Base-by-base conservation (phyloP, 371 early-diverging fungal genomes). In the Aphelidium insulamus region DNA sequence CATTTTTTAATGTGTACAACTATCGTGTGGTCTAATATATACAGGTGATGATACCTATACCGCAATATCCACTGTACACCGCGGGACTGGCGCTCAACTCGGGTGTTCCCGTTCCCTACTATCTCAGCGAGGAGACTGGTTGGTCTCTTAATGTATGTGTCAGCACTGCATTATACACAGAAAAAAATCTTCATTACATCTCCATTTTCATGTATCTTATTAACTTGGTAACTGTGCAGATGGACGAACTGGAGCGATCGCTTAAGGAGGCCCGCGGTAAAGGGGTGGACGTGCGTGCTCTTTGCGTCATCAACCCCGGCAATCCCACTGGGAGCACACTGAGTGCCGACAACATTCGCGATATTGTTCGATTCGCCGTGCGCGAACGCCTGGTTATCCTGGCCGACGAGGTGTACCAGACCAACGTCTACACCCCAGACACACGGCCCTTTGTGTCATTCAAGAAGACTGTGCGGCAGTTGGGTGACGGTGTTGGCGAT, bases 351-450 rank as follows among this genome's bases (percentile, higher is more conserved):
- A 81, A 82, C 47, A 87, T 95, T 65, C 53, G 58, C 7, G 79
- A 80, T 34, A 74, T 94, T 30, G 66, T 94, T 29, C 48, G 58
- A n/a, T 83, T 92, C 48, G 85, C 85, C 53, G 58, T 75, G 40
- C 45, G 52, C 39, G 74, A 95, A 41, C 59, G 55, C 8, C 50
- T 95, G 15, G 70, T 87, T 11, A 45, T 95, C 17, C 45, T 95
- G 30, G 94, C 97, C 5, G 97, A 95, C 48, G 97, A 95, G 49
- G 97, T 95, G 10, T 95, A 95, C 49, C 94, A 95, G 59, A 71
- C 82, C 35, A 92, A 92, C 56, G 68, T 84, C 28, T 92, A 90
- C 55, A 46, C 54, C 26, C 75, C 81, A 15, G 55, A 62, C 19
- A 39, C 54, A 19, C 69, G 74, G 9, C 97, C 91, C 16, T 95